Base-by-base conservation (phyloP, 768 basidiomycete species). In the Porpolomopsis calyptriformis region DNA sequence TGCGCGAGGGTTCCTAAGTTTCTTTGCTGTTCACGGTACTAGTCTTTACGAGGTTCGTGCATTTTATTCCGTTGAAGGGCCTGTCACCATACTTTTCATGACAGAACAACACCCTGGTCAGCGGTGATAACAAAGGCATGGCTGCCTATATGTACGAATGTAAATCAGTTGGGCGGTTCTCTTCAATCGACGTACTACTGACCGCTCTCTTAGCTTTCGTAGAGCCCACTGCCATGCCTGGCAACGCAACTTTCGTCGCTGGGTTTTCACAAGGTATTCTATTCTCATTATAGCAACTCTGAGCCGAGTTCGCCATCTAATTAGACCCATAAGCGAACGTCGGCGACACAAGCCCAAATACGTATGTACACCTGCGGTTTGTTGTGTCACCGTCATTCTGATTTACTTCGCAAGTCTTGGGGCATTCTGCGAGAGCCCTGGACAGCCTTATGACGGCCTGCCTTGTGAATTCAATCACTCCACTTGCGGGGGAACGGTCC, bases 111-210 rank as follows among this genome's bases (percentile, higher is more conserved):
- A 86, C 85, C 1, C 65, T 87, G n/a, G 73, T 88, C 24, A 86
- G 83, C 59, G 63, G 72, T 2, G 86, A 88, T 61, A 88, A 88
- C 66, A 88, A 89, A 59, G 86, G 86, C 33, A 86, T 88, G 83
- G 84, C 85, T 2, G 84, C 84, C 6, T 81, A 75, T 59, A 58
- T 87, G 14, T 89, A 85, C 49, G 86, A 88, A 70, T 64, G 81
- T 82, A 48, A 41, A 71, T 46, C 1, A 41, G 31, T 12, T 22
- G 46, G 44, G 27, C 14, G 7, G 23, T 19, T n/a, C 23, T 22
- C 24, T 29, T n/a, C 18, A 24, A 33, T 24, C 27, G 40, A n/a
- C 25, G 6, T 39, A 11, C 5, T 38, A 19, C 3, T 41, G 14
- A 11, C 11, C 1, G 10, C n/a, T 23, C 4, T 27, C 36, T 3